A percentile compares a stretch with the other conserved stretches of the same genome.
Conservation (phyloP, 2,329 filamentous ascomycete genomes). For the Monilinia polystroma region DNA sequence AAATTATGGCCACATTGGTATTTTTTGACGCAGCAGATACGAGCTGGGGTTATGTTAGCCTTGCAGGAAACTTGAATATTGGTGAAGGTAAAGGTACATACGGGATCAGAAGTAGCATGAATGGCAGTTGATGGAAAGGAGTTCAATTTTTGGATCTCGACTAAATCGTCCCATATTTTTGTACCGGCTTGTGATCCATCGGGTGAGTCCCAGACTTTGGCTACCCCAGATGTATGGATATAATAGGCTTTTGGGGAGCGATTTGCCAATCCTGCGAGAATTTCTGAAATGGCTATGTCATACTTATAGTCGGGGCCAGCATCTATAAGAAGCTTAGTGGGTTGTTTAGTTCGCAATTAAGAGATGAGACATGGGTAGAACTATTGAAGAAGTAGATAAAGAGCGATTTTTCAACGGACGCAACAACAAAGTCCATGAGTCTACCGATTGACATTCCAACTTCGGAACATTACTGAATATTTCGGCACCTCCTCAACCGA, state of each 20-base stretch:
- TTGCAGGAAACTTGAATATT: background rate
- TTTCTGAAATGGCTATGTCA: slow-evolving; percentile 20
- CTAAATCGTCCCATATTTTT: slow-evolving; percentile 27
- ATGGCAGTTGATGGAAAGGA: slow-evolving; percentile 19
- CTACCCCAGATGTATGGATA: slow-evolving; percentile 25
- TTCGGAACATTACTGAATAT: too few species aligned
- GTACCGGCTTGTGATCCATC: slow-evolving; percentile 20
- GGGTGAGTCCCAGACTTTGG: slow-evolving; percentile 25
- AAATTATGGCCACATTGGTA: slow-evolving; percentile 26
- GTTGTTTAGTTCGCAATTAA: background rate
- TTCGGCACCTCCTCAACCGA: too few species aligned
- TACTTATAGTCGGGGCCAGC: slow-evolving; percentile 24
- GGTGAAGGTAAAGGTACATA: background rate
- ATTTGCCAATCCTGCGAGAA: slow-evolving; percentile 19
- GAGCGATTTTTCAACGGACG: too few species aligned
- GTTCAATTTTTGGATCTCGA: slow-evolving; percentile 23
- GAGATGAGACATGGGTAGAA: too few species aligned
- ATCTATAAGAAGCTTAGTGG: background rate
- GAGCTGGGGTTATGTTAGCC: background rate
- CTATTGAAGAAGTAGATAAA: background rate
- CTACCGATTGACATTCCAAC: too few species aligned
- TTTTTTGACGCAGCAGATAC: slow-evolving; percentile 1
- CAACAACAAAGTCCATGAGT: too few species aligned
- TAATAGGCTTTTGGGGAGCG: slow-evolving; percentile 24
- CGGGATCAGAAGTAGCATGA: background rate